Conservation (phyloP, 805 yeast species). For the Kuraishia cidri region DNA sequence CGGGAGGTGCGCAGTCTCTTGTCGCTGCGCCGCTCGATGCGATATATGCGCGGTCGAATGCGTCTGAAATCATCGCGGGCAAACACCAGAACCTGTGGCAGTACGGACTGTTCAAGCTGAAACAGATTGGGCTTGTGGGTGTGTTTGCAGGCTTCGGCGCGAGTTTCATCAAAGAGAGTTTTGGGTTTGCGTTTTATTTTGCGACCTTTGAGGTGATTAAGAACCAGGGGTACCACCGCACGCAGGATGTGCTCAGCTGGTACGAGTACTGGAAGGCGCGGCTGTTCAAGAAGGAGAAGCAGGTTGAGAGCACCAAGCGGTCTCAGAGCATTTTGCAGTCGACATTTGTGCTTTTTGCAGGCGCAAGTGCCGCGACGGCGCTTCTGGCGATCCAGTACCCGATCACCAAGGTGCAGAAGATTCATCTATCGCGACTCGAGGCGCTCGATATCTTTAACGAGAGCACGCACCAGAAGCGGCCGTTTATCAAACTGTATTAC, state of each 20-base stretch:
- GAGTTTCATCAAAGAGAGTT: conserved; percentile 65
- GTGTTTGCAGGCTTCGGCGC: conserved; percentile 87
- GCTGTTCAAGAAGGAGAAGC: conserved; percentile 7
- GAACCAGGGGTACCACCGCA: conserved; percentile 48
- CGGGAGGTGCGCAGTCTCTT: conserved; percentile 82
- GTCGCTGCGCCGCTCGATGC: conserved; percentile 95
- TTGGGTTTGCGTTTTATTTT: conserved; percentile 83
- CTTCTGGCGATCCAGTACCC: conserved; percentile 81
- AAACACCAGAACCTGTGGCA: conserved; percentile 67
- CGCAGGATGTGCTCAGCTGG: conserved; percentile 34
- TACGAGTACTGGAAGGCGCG: conserved; percentile 25
- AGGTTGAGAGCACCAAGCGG: not conserved
- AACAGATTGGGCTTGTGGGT: conserved; percentile 70
- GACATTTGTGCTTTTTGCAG: conserved; percentile 68
- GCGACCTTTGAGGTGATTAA: conserved; percentile 73
- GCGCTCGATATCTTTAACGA: conserved; percentile 60
- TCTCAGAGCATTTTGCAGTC: conserved; percentile 27
- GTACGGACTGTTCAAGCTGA: conserved; percentile 61
- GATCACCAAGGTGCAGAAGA: conserved; percentile 64
- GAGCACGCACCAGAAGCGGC: conserved; percentile 12
- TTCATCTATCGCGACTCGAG: conserved; percentile 74
- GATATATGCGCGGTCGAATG: conserved; percentile 70
- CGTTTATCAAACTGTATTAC: conserved; percentile 44
- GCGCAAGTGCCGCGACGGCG: conserved; percentile 77
- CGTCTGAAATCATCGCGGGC: conserved; percentile 64